Conservation (phyloP, 2,329 filamentous ascomycete species). For the Pestalotiopsis sp. region DNA sequence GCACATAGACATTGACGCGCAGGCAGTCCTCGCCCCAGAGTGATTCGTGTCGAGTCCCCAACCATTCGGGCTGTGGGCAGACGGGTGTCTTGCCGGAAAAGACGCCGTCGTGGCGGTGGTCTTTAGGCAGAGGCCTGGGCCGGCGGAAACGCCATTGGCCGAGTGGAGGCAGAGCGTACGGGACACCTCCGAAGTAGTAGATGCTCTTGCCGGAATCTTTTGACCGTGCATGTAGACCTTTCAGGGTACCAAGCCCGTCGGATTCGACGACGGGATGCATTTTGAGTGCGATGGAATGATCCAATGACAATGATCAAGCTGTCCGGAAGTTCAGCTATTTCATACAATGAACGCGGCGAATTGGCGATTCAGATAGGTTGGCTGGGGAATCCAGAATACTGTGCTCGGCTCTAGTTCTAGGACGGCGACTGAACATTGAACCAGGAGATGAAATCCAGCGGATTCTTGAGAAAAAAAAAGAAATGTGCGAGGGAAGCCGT, state of each 20-base stretch:
- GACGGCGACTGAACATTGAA: not conserved
- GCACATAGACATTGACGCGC: constrained; percentile 58
- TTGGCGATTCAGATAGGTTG: not conserved
- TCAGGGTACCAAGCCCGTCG: constrained; percentile 5
- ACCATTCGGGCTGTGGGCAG: constrained; percentile 52
- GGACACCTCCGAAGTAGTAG: constrained; percentile 57
- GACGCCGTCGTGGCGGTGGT: constrained; percentile 52
- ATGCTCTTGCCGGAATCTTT: constrained; percentile 4
- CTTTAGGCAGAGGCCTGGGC: constrained; percentile 46
- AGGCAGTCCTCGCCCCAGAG: constrained; percentile 54
- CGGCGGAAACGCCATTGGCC: constrained; percentile 47
- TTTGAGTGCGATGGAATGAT: too few species aligned
- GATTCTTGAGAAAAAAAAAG: too few species aligned
- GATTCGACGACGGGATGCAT: not conserved
- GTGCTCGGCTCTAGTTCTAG: not conserved
- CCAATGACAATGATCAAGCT: not conserved
- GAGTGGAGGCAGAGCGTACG: constrained; percentile 54
- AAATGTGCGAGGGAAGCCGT: too few species aligned
- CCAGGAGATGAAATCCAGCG: too few species aligned
- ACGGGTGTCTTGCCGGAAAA: constrained; percentile 39
- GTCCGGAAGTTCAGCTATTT: not conserved
- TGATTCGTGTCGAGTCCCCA: constrained; percentile 28
- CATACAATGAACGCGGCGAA: too few species aligned
- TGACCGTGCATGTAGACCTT: not conserved
- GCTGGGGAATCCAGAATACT: not conserved